Percentiles rank a stretch among this genome's conserved stretches.
Conservation (phyloP, 1,284 basidiomycete species). For the Spongispora temasekensis region DNA sequence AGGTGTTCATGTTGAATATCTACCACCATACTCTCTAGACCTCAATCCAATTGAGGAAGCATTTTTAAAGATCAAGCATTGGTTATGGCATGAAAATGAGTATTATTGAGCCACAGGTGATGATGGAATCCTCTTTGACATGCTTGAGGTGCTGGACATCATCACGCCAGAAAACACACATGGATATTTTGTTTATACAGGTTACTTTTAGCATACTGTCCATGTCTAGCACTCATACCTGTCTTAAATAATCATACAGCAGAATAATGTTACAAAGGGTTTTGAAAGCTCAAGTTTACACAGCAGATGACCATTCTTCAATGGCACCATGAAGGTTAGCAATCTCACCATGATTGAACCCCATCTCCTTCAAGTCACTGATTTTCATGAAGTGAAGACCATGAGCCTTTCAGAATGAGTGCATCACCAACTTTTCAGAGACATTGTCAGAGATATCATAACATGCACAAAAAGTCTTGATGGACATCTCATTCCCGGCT, state of each 20-base stretch:
- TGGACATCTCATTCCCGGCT: too few species aligned
- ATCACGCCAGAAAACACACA: background rate
- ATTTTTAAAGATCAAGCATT: background rate
- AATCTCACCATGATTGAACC: background rate
- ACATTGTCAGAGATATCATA: too few species aligned
- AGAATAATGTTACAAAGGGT: too few species aligned
- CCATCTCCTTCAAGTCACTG: background rate
- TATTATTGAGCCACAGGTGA: background rate
- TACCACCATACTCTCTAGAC: background rate
- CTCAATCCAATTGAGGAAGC: too few species aligned
- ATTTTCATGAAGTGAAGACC: too few species aligned
- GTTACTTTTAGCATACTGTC: conserved; percentile 39
- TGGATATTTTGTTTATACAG: background rate
- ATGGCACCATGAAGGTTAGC: background rate
- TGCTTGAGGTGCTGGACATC: background rate
- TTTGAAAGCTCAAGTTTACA: too few species aligned
- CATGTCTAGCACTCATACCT: too few species aligned
- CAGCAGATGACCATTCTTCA: background rate
- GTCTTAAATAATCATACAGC: too few species aligned
- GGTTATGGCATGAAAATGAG: background rate
- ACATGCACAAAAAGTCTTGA: too few species aligned
- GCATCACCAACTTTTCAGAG: too few species aligned
- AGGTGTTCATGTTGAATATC: background rate
- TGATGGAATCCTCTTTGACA: background rate
- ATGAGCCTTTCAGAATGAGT: too few species aligned